These are phyloP conservation scores for Cucumis cinereus DNA, from an alignment of 306 rosid species.

Conservation along the genomic window DNA sequence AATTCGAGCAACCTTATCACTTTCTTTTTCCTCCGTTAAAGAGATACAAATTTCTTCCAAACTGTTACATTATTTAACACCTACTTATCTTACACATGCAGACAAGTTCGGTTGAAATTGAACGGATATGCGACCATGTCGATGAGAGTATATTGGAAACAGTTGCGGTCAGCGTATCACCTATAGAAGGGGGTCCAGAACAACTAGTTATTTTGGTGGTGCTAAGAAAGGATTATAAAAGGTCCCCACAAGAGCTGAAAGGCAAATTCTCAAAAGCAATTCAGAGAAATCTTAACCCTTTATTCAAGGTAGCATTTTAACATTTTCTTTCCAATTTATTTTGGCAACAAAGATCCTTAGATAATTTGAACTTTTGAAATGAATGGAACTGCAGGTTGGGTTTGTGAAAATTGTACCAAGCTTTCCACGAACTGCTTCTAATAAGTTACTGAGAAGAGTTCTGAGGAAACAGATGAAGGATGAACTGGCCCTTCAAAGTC, in stretches of 20 bases:
- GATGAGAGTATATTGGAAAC: slow-evolving; percentile 63
- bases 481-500: slow-evolving; percentile 44
- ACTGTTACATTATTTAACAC: neutral
- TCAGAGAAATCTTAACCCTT: slow-evolving; percentile 66
- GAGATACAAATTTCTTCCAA: neutral
- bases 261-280: slow-evolving; percentile 49
- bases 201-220: slow-evolving; percentile 52
- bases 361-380: neutral
- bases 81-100: neutral
- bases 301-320: slow-evolving; percentile 45
- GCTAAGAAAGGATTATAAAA: slow-evolving; percentile 32
- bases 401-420: slow-evolving; percentile 40
- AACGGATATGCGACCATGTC: slow-evolving; percentile 52
- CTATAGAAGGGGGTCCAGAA: slow-evolving; percentile 58
- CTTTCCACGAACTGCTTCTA: slow-evolving; percentile 75
- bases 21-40: neutral
- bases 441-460: slow-evolving; percentile 70
- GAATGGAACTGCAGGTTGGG: slow-evolving; percentile 34
- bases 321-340: neutral
- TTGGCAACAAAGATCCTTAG: neutral
- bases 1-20: neutral
- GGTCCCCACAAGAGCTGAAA: slow-evolving; percentile 36
- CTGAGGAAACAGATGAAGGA: slow-evolving; percentile 67
- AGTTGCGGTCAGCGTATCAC: slow-evolving; percentile 52
- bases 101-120: slow-evolving; percentile 74